These are phyloP conservation scores for Globisporangium cederbergense DNA, from an alignment of 352 stramenopile genomes.

Conservation along the genomic window DNA sequence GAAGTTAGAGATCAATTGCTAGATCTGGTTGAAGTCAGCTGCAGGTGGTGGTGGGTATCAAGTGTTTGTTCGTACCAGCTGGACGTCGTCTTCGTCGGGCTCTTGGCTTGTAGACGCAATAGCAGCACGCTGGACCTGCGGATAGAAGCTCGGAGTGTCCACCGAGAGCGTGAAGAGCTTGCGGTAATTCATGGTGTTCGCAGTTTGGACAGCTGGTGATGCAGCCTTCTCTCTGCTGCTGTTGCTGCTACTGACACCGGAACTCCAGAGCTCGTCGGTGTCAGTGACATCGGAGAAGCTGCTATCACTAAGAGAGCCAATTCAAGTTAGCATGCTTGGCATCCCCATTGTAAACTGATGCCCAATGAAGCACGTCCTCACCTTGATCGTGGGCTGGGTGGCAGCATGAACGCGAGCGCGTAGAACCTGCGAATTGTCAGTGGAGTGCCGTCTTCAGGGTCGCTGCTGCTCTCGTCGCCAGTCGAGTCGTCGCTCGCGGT, in stretches of 20 bases:
- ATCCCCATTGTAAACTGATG: background rate
- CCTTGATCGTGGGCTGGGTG: conserved; percentile 1
- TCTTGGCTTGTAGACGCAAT: background rate
- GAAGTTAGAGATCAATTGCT: background rate
- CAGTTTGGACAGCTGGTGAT: background rate
- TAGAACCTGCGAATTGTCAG: conserved; percentile 4
- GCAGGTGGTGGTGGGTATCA: background rate
- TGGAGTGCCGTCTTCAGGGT: conserved; percentile 6
- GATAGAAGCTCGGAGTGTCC: conserved; percentile 38
- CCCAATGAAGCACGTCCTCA: background rate
- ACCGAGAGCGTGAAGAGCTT: conserved; percentile 35
- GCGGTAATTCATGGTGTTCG: conserved; percentile 12
- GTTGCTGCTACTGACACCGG: background rate
- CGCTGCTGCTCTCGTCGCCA: conserved; percentile 11
- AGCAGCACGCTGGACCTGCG: conserved; percentile 3
- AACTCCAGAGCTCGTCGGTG: background rate
- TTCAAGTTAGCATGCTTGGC: conserved; percentile 2
- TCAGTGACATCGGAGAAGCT: background rate
- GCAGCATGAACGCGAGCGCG: conserved; percentile 2
- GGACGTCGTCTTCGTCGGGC: conserved; percentile 4
- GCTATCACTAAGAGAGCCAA: background rate
- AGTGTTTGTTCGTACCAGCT: conserved; percentile 23
- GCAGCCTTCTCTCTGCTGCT: background rate
- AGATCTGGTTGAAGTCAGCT: conserved; percentile 1
- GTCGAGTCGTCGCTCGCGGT: conserved; percentile 12